Base-by-base conservation (phyloP, 2,329 filamentous ascomycete species). In the Magnaporthiopsis rhizophila region DNA sequence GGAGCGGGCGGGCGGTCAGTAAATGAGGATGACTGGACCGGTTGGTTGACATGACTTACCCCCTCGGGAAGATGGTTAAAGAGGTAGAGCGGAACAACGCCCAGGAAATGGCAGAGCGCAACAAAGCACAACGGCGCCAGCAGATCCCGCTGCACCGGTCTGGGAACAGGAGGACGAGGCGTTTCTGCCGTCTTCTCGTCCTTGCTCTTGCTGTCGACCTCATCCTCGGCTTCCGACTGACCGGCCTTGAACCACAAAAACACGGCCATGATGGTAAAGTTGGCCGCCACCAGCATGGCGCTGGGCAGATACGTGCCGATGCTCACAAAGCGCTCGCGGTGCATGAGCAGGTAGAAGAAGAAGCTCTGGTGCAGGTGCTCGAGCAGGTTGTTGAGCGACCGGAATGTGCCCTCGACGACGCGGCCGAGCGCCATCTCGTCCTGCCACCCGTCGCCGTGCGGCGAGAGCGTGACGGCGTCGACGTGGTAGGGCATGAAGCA, bases 351-450 rank as follows among this genome's bases (percentile, higher is more conserved):
- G 75, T 99, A 99, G 78, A 99, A 98, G 84, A 99, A 99, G 81
- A 99, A 99, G 75, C 93, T 97, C 78, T 99, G 95, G 74, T 99
- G 95, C 66, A 99, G 82, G 74, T 99, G 93, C 77, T 99, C 95
- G 38, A 99, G 84, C 65, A 99, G 79, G 73, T 99, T 99, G 79
- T 99, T 99, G 76, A 99, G 80, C 74, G 92, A 97, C 71, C 95
- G 85, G 75, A 96, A 96, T 3, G 95, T 85, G 70, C 92, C 92
- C 77, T 99, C 95, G 5, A 98, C 83, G 0, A 93, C 88, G 64
- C 93, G 84, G 7, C 95, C 95, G 73, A 99, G 86, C 12, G 90
- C 90, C 91, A 98, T 98, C 77, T 98, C 95, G 74, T 99, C 95
- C 72, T 98, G 92, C 92, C 92, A 97, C 38, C 95, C 95, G 58